Percentiles rank a stretch among this genome's conserved stretches.
phyloP scores from a whole-genome alignment of 78 protist genomes.

The Dictyostelium firmibasis region DNA sequence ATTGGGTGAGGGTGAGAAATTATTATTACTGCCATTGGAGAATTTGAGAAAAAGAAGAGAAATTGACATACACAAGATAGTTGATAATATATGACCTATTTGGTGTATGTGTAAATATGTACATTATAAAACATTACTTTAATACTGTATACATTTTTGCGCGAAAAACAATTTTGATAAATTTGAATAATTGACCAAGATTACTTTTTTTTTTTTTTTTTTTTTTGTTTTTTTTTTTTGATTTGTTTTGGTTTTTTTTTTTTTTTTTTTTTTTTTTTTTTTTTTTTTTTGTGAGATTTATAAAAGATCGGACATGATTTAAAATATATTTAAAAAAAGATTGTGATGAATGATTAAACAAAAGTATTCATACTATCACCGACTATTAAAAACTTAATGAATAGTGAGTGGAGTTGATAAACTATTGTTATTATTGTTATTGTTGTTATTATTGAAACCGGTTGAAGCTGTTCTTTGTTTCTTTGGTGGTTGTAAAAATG shows the following conservation, averaged over 20 bases:
- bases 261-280: background rate
- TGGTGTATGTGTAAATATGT: background rate
- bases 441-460: background rate
- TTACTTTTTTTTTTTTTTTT: background rate
- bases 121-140: background rate
- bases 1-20: background rate
- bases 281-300: background rate
- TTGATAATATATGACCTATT: background rate
- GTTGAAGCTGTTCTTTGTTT: slow-evolving; percentile 70
- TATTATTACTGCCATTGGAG: background rate
- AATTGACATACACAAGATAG: background rate
- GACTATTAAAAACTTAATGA: slow-evolving; percentile 16
- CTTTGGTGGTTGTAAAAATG: slow-evolving; percentile 75
- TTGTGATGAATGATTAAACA: background rate
- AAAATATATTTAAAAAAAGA: background rate
- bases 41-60: background rate
- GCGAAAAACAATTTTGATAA: background rate
- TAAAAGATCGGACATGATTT: background rate
- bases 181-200: background rate
- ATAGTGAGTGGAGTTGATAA: slow-evolving; percentile 10
- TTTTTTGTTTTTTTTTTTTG: background rate
- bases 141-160: background rate
- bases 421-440: background rate
- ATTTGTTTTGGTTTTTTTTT: no score
- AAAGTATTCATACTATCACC: background rate